Conservation (phyloP, 2,329 filamentous ascomycete species). For the Fusarium palustre region DNA sequence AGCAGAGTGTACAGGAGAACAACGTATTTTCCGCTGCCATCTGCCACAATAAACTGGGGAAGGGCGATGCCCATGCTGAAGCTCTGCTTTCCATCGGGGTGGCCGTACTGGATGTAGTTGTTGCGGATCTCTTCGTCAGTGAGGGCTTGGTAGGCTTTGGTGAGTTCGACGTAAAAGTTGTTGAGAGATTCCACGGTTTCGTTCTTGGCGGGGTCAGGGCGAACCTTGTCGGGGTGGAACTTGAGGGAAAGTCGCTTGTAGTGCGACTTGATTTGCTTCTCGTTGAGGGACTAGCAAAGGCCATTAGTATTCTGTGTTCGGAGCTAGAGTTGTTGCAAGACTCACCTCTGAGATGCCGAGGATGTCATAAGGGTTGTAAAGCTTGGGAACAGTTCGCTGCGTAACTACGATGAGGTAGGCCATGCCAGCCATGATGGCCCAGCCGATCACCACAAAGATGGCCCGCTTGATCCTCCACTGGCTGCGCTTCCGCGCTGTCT, state of each 20-base stretch:
- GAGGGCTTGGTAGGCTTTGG: constrained; percentile 97
- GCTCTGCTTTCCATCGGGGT: constrained; percentile 98
- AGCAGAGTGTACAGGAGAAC: constrained; percentile 88
- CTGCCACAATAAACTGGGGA: constrained; percentile 90
- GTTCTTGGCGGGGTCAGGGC: constrained; percentile 86
- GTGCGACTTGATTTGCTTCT: constrained; percentile 91
- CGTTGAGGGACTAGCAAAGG: constrained; percentile 73
- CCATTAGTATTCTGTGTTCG: constrained; percentile 21
- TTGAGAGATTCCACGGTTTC: constrained; percentile 88
- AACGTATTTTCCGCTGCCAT: constrained; percentile 96
- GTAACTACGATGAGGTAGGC: constrained; percentile 88
- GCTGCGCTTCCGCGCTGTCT: constrained; percentile 87
- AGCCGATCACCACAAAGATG: constrained; percentile 79
- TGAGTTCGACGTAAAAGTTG: constrained; percentile 90
- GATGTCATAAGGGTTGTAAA: constrained; percentile 98
- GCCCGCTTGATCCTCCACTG: constrained; percentile 89
- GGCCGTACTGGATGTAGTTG: constrained; percentile 95
- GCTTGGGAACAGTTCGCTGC: constrained; percentile 75
- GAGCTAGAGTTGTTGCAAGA: background rate
- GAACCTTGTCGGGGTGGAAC: constrained; percentile 93
- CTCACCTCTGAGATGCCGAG: constrained; percentile 84
- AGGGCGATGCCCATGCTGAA: constrained; percentile 98
- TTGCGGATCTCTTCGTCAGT: constrained; percentile 98
- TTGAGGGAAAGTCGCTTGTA: constrained; percentile 89
- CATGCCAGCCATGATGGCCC: constrained; percentile 89